phyloP scores from a whole-genome alignment of 2,329 filamentous ascomycete genomes.

The Curvularia sp. region DNA sequence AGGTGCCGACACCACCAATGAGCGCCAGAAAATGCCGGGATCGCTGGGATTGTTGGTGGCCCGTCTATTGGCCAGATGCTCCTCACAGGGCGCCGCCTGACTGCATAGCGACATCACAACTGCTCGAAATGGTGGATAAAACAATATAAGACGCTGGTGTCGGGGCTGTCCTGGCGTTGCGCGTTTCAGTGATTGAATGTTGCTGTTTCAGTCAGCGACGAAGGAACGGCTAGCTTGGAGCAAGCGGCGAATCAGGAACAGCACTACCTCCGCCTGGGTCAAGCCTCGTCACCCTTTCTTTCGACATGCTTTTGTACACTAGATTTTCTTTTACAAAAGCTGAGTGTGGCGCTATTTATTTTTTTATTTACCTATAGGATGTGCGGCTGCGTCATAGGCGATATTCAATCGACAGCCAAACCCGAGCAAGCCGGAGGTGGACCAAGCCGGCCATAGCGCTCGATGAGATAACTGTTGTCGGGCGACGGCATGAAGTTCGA shows the following conservation, averaged over 20 bases:
- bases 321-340: background rate
- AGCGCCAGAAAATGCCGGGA: conserved; percentile 8
- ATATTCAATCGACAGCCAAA: background rate
- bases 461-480: background rate
- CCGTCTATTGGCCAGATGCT: conserved; percentile 12
- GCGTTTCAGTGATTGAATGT: conserved; percentile 29
- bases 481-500: background rate
- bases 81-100: conserved; percentile 5
- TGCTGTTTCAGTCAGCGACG: conserved; percentile 27
- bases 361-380: background rate
- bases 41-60: background rate
- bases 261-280: background rate
- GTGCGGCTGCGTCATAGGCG: background rate
- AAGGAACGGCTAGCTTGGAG: conserved; percentile 2
- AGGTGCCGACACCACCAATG: conserved; percentile 12
- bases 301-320: conserved; percentile 1
- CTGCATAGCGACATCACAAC: conserved; percentile 13
- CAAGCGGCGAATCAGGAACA: background rate
- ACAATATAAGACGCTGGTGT: conserved; percentile 33
- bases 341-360: background rate
- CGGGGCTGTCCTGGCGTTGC: conserved; percentile 29
- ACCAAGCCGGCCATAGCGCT: background rate
- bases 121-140: conserved; percentile 15
- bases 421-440: background rate
- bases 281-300: background rate